Evolutionary conservation across 202 grass and related monocot genomes (phyloP), one percentile per base, ranked within the genome.

Genomic region (Eragrostis tef): DNA sequence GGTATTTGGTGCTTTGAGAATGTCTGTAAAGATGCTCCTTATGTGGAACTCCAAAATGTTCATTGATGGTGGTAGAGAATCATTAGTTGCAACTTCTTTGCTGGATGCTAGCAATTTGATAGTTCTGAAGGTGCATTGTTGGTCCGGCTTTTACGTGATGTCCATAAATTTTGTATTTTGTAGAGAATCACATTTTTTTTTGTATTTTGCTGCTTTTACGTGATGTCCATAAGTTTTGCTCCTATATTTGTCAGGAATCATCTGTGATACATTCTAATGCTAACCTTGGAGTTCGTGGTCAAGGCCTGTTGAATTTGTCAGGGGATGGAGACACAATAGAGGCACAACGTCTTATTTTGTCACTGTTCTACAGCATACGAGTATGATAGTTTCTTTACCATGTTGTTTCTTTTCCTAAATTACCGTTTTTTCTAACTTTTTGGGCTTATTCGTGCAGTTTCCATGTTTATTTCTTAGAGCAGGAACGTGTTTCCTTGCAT

Each of bases 21-120:
- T 99, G 97, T 96, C 93, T 59, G 93, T 99, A 58, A 99, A 99
- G 73, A 96, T 99, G 97, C 93, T 99, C 48, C 90, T 99, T 65
- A 99, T 99, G 97, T 99, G 87, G 97, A 93, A 99, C 78, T 93
- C 97, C 57, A 99, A 43, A 89, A 92, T 99, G 93, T 66, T 89
- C 68, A 99, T 99, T 61, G 87, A 93, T 89, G 97, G 97, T 1
- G 97, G 93, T 86, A 86, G 83, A 58, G 93, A 96, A 88, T 82
- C 91, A 49, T 88, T 99, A 87, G 90, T 99, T 85, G 85, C 79
- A 71, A 96, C 93, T 10, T 96, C 97, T 65, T 90, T 96, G 83
- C 91, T 99, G 81, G 97, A 99, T 73, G 93, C 97, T 57, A 99
- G 97, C 78, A 99, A 99, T 92, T 92, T 99, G 86, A 89, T 99